A percentile compares a stretch with the other conserved stretches of the same genome.
Evolutionary conservation across 1,284 basidiomycete species (phyloP).

Genomic region (Ceratobasidium sp.): DNA sequence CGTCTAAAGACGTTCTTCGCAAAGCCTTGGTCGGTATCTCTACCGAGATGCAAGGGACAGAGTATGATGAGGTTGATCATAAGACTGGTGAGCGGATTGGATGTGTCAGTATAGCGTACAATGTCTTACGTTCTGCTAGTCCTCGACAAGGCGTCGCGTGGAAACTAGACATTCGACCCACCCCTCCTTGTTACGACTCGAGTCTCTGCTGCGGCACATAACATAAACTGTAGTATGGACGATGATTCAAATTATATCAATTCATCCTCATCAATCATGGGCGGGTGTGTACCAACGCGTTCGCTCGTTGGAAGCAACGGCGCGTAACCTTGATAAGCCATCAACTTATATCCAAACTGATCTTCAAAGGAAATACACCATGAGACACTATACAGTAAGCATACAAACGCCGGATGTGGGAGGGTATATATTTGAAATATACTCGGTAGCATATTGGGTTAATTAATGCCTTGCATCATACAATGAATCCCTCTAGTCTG

Average conservation of each 20-base stretch:
- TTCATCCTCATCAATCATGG: background rate
- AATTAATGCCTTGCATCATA: conserved; percentile 6
- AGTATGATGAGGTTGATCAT: conserved; percentile 80
- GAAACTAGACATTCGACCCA: background rate
- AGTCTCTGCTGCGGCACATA: background rate
- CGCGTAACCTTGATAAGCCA: conserved; percentile 27
- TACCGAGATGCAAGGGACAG: conserved; percentile 90
- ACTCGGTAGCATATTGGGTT: background rate
- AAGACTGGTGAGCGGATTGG: conserved; percentile 74
- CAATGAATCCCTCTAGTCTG: conserved; percentile 33
- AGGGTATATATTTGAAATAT: background rate
- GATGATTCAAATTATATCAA: conserved; percentile 19
- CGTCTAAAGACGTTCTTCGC: conserved; percentile 90
- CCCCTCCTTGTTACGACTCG: background rate
- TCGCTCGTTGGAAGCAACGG: background rate
- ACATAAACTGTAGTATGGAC: conserved; percentile 41
- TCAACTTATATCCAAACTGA: conserved; percentile 7
- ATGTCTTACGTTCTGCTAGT: conserved; percentile 17
- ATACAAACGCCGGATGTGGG: background rate
- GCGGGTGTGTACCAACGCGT: background rate
- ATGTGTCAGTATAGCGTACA: background rate
- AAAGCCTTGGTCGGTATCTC: conserved; percentile 78
- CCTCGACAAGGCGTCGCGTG: conserved; percentile 29
- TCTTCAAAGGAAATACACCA: background rate
- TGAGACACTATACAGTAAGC: background rate